phyloP scores from a whole-genome alignment of 306 rosid species.

The Malus domestica region DNA sequence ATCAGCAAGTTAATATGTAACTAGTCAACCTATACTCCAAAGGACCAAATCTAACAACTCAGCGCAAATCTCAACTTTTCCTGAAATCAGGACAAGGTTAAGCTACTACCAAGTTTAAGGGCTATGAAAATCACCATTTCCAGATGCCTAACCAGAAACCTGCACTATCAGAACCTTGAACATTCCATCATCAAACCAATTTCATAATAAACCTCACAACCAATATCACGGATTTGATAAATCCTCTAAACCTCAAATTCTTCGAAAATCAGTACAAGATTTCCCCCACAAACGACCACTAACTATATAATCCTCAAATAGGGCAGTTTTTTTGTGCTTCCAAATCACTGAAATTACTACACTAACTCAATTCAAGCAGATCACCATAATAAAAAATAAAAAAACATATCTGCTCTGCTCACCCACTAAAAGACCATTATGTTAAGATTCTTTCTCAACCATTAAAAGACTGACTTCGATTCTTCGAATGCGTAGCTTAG shows the following conservation, averaged over 20 bases:
- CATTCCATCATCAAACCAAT: background rate
- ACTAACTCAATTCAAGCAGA: background rate
- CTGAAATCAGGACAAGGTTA: background rate
- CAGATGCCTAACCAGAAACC: background rate
- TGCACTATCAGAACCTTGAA: background rate
- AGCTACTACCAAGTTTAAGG: background rate
- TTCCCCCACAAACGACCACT: too few species aligned
- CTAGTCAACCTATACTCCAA: background rate
- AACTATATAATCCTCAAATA: background rate
- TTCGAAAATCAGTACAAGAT: background rate
- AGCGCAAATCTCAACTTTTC: background rate
- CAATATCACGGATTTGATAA: background rate
- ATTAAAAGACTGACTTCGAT: background rate
- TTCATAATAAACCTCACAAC: background rate
- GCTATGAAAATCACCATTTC: background rate
- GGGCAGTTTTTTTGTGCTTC: too few species aligned
- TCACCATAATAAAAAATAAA: background rate
- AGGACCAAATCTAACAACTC: background rate
- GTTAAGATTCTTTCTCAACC: background rate
- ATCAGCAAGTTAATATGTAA: background rate
- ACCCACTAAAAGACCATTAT: background rate
- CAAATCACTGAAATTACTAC: background rate
- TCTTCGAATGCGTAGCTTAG: background rate
- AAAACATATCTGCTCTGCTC: background rate
- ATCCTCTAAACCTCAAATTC: background rate